phyloP scores from a whole-genome alignment of 805 yeast genomes.

The Metschnikowia arizonensis region DNA sequence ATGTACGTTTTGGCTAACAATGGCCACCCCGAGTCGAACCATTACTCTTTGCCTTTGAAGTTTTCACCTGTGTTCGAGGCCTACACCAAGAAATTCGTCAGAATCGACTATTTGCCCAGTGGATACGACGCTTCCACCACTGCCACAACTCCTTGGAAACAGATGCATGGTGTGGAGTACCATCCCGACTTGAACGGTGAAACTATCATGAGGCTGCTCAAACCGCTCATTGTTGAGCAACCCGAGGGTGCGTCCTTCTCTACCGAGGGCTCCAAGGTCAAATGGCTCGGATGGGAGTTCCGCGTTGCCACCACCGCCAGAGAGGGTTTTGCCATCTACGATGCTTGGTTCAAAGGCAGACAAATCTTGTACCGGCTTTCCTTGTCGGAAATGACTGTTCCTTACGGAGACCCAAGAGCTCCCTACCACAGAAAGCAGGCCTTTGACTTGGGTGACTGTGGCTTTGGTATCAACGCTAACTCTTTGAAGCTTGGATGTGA shows the following conservation, averaged over 20 bases:
- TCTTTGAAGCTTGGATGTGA: slow-evolving; percentile 71
- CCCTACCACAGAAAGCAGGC: slow-evolving; percentile 87
- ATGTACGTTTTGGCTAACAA: slow-evolving; percentile 66
- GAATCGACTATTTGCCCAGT: slow-evolving; percentile 71
- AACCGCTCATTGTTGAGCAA: slow-evolving; percentile 65
- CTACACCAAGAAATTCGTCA: slow-evolving; percentile 53
- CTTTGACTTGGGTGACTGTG: slow-evolving; percentile 81
- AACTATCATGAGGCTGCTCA: slow-evolving; percentile 48
- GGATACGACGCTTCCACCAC: slow-evolving; percentile 60
- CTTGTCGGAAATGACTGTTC: slow-evolving; percentile 81
- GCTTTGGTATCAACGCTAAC: slow-evolving; percentile 73
- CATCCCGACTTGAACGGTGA: slow-evolving; percentile 67
- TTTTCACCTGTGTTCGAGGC: slow-evolving; percentile 72
- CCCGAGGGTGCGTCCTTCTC: slow-evolving; percentile 79
- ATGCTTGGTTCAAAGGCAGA: slow-evolving; percentile 71
- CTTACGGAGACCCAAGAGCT: slow-evolving; percentile 80
- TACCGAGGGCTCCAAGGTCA: slow-evolving; percentile 54
- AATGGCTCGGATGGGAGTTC: slow-evolving; percentile 85
- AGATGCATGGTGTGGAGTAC: slow-evolving; percentile 62
- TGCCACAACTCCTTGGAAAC: slow-evolving; percentile 59
- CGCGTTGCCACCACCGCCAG: slow-evolving; percentile 65
- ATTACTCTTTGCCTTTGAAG: slow-evolving; percentile 68
- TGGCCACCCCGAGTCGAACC: slow-evolving; percentile 67
- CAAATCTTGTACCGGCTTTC: slow-evolving; percentile 69
- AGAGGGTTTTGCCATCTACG: slow-evolving; percentile 76